A percentile compares a stretch with the other conserved stretches of the same genome.
Evolutionary conservation across 2,329 filamentous ascomycete genomes (phyloP).

Genomic region (Bipolaris cookei): DNA sequence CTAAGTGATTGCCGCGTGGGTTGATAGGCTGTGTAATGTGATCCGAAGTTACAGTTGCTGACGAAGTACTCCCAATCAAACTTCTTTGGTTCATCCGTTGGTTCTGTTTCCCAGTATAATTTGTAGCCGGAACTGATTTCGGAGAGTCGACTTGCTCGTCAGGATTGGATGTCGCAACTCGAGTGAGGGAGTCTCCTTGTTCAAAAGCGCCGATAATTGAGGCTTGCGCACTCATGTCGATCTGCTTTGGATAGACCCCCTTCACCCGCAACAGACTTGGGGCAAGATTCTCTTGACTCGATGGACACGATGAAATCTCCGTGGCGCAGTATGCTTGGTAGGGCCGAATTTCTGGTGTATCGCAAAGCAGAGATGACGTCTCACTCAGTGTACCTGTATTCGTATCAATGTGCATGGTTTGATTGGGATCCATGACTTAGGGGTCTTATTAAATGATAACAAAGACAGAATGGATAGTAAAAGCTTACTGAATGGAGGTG

Average conservation of each 20-base stretch:
- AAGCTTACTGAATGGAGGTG: background rate
- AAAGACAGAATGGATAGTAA: background rate
- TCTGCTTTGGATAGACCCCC: background rate
- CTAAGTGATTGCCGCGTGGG: slow-evolving; percentile 22
- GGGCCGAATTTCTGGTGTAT: slow-evolving; percentile 3
- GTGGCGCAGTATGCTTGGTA: slow-evolving; percentile 34
- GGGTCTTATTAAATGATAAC: background rate
- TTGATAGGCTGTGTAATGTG: slow-evolving; percentile 22
- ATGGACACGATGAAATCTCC: slow-evolving; percentile 23
- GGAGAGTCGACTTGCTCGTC: background rate
- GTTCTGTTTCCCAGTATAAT: slow-evolving; percentile 6
- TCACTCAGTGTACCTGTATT: slow-evolving; percentile 9
- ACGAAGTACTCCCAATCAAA: background rate
- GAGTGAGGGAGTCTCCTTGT: background rate
- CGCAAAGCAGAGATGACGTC: background rate
- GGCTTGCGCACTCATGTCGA: background rate
- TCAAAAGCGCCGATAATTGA: background rate
- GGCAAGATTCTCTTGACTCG: slow-evolving; percentile 21
- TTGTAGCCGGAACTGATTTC: slow-evolving; percentile 2
- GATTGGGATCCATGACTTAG: background rate
- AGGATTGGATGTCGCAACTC: slow-evolving; percentile 1
- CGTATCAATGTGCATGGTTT: background rate
- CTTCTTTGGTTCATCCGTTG: background rate
- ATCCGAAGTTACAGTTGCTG: slow-evolving; percentile 15
- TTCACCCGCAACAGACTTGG: slow-evolving; percentile 9